Base-by-base conservation (phyloP, 2,329 filamentous ascomycete species). In the Exophiala sp. region DNA sequence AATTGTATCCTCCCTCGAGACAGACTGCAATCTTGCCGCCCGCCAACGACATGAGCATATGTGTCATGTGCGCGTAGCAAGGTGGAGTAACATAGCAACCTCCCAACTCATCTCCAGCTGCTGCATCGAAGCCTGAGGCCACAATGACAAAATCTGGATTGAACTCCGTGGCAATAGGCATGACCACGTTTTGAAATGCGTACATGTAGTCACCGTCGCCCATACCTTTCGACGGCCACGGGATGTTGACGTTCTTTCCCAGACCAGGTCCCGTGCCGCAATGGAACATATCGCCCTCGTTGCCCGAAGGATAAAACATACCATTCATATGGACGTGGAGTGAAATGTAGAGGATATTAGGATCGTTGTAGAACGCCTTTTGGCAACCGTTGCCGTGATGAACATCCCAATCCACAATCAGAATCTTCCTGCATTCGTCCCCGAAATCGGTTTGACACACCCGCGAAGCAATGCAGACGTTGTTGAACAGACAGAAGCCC, bases 401-500 rank as follows among this genome's bases (percentile, higher is more conserved):
- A 2, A 87, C 84, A 68, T 87, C 84, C 84, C 94, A 99, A 68
- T 99, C 94, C 6, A 99, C 77, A 62, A 99, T 94, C 51, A 99
- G 72, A 16, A 99, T 83, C 71, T 95, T 97, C 52, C 90, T 85
- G 66, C 92, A 96, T 7, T 75, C 75, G 3, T 92, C 83, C 1
- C 88, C 88, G 62, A 88, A 94, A 55, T 91, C 85, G 49, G 80
- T 75, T 68, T 96, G 91, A 67, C 91, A 96, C 10, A 91, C 88
- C 55, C 84, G 87, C n/a, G 91, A 86, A 1, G 91, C 92, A 54
- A 99, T 88, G 16, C 89, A 91, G 2, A 97, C 94, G 66, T 99
- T 99, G 74, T 99, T 96, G 75, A 97, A 97, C 55, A 97, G 82
- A 69, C 94, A 99, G 67, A 99, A 99, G 0, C 94, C 94, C 80